Evolutionary conservation across 2,329 filamentous ascomycete genomes (phyloP).

Genomic region (Claviceps quebecensis): DNA sequence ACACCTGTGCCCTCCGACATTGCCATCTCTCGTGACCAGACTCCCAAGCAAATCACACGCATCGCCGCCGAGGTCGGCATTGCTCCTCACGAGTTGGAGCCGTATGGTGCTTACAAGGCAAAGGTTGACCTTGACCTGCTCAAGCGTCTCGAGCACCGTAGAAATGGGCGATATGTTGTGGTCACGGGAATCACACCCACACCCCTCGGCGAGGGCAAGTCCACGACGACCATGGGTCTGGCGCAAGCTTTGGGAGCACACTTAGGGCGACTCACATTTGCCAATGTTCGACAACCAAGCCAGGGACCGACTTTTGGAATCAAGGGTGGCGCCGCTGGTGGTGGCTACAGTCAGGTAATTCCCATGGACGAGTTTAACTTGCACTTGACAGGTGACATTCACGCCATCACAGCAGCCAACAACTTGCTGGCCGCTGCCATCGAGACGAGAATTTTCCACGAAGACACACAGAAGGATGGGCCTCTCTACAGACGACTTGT

Average conservation of each 20-base stretch:
- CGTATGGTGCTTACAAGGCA: conserved; percentile 89
- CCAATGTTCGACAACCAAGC: conserved; percentile 92
- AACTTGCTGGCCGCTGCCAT: conserved; percentile 93
- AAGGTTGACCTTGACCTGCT: conserved; percentile 80
- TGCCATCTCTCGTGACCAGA: conserved; percentile 74
- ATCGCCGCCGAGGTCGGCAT: conserved; percentile 82
- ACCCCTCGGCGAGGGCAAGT: conserved; percentile 93
- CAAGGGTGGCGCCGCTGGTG: conserved; percentile 93
- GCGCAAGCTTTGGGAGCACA: conserved; percentile 87
- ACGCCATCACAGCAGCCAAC: conserved; percentile 93
- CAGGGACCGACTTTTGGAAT: conserved; percentile 98
- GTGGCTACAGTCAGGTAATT: conserved; percentile 97
- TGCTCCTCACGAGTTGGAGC: conserved; percentile 76
- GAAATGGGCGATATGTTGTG: conserved; percentile 79
- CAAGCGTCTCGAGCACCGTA: conserved; percentile 72
- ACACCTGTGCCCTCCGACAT: conserved; percentile 91
- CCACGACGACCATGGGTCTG: conserved; percentile 91
- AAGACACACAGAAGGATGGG: conserved; percentile 84
- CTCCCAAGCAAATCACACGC: conserved; percentile 79
- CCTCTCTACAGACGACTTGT: conserved; percentile 79
- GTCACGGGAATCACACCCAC: conserved; percentile 95
- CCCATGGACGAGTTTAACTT: conserved; percentile 99
- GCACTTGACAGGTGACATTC: conserved; percentile 93
- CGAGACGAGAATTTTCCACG: conserved; percentile 96
- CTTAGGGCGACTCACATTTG: conserved; percentile 75